Evolutionary conservation across 2,329 filamentous ascomycete species (phyloP), one percentile per base, ranked within the genome.

Genomic region (Fusarium xyrophilum): DNA sequence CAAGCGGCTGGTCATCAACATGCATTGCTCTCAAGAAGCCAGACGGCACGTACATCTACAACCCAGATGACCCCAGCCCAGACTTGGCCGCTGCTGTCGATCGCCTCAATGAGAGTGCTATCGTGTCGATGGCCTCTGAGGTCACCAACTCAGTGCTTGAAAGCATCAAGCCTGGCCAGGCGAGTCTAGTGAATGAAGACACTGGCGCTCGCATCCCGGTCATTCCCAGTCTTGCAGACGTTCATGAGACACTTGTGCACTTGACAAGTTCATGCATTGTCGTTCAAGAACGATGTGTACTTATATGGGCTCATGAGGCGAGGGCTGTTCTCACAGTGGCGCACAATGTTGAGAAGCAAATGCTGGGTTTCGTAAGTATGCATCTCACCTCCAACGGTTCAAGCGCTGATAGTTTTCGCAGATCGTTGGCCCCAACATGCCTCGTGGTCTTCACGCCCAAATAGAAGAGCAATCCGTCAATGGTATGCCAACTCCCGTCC

Each of bases 91-190:
- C 63, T 12, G 72, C 73, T 4, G 58, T 75, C 12, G 40, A 59
- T 11, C 63, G 72, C 27, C 54, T 75, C 3, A 58, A 74, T 19
- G 64, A 69, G 36, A 46, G 56, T 39, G 71, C 73, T 1, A 39
- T 75, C 14, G 63, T 75, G 3, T 75, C 73, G 0, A 75, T 75
- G 68, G 51, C 62, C 6, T 75, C 73, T 8, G 73, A 75, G 57
- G 65, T 72, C 6, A 69, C 63, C 6, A 61, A 63, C 28, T 32
- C 61, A 12, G 60, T 74, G 19, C 48, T 75, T 6, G 70, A 75
- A 5, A 62, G 53, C 35, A 70, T 75, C 43, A 60, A 62, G 21
- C 71, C 73, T 3, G 65, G 48, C 0, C 73, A 75, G 19, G 60
- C 43, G 0, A 63, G 60, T 14, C 30, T 75, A 4, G 54, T 72